Evolutionary conservation across 2,329 filamentous ascomycete genomes (phyloP).

Genomic region (Aphanoascus verrucosus): DNA sequence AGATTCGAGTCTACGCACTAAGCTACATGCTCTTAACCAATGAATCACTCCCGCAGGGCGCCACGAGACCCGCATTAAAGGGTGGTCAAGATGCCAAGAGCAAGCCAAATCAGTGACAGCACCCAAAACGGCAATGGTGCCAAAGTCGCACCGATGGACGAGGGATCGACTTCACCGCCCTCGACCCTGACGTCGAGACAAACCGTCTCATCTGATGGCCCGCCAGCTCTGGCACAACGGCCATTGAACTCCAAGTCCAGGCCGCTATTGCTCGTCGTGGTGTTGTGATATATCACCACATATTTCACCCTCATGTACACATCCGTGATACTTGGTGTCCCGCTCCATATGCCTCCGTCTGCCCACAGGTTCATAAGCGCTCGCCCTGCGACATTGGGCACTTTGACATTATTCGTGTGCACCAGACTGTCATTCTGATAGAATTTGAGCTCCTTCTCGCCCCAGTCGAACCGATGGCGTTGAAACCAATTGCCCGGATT

Average conservation of each 20-base stretch:
- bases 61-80: not conserved
- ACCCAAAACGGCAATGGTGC: constrained; percentile 14
- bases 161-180: constrained; percentile 13
- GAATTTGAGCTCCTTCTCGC: constrained; percentile 18
- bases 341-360: constrained; percentile 23
- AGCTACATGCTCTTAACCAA: not conserved
- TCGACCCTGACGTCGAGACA: constrained; percentile 16
- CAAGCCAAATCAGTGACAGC: constrained; percentile 12
- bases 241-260: constrained; percentile 13
- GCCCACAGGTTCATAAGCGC: constrained; percentile 25
- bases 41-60: not conserved
- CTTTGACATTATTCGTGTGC: constrained; percentile 16
- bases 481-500: constrained; percentile 16
- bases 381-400: constrained; percentile 18
- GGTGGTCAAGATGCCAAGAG: constrained; percentile 10
- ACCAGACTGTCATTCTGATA: constrained; percentile 21
- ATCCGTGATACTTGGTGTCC: constrained; percentile 21
- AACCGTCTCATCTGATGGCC: constrained; percentile 18
- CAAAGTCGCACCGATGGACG: constrained; percentile 11
- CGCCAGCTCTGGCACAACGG: constrained; percentile 19
- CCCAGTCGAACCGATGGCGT: constrained; percentile 24
- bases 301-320: constrained; percentile 19
- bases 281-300: constrained; percentile 23
- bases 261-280: constrained; percentile 17
- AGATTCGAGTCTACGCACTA: not conserved